Percentiles rank a stretch among this genome's conserved stretches.
Evolutionary conservation across 2,329 filamentous ascomycete species (phyloP).

Genomic region (Kalmusia sp.): DNA sequence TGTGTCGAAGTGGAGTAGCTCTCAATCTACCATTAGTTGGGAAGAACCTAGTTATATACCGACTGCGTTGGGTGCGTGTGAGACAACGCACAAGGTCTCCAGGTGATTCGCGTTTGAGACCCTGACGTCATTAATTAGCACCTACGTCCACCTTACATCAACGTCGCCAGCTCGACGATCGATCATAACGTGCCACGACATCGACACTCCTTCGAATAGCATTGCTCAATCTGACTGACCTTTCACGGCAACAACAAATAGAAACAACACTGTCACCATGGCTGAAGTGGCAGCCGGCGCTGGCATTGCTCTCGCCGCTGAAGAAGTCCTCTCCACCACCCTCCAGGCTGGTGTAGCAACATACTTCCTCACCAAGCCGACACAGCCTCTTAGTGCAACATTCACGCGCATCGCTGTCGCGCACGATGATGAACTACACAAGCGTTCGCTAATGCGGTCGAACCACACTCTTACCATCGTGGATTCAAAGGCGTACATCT

Average conservation of each 20-base stretch:
- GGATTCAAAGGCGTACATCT: constrained; percentile 53
- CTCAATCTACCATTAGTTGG: neutral
- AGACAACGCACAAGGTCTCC: neutral
- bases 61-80: neutral
- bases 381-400: constrained; percentile 51
- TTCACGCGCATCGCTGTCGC: constrained; percentile 50
- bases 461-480: constrained; percentile 51
- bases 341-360: constrained; percentile 48
- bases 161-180: no score
- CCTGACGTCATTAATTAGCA: constrained; percentile 9
- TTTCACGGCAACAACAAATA: neutral
- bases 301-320: constrained; percentile 44
- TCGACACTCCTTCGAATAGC: neutral
- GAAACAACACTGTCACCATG: constrained; percentile 27
- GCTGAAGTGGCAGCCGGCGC: constrained; percentile 50
- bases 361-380: constrained; percentile 52
- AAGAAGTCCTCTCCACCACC: constrained; percentile 50
- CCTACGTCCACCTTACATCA: neutral
- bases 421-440: constrained; percentile 41
- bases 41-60: neutral
- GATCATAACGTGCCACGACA: no score
- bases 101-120: constrained; percentile 4
- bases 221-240: neutral
- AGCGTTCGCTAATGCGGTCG: constrained; percentile 39
- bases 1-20: neutral